Conservation (phyloP, 2,329 filamentous ascomycete genomes). For the Fusarium drepaniforme region DNA sequence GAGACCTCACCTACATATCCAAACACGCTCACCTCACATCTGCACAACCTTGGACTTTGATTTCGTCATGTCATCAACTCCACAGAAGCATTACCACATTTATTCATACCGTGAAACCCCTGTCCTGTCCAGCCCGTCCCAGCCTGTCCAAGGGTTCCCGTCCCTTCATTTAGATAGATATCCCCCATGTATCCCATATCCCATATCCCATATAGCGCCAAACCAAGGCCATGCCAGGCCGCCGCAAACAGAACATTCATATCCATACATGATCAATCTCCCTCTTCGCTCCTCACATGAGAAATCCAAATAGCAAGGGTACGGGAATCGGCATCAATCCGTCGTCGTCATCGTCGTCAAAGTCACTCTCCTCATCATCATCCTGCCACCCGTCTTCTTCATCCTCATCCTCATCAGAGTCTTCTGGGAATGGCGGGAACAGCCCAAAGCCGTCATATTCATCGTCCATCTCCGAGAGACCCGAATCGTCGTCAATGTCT, state of each 20-base stretch:
- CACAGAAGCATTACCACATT: slow-evolving; percentile 4
- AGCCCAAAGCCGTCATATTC: slow-evolving; percentile 18
- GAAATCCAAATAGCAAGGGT: slow-evolving; percentile 36
- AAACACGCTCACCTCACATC: neutral
- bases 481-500: slow-evolving; percentile 32
- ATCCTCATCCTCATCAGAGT: slow-evolving; percentile 27
- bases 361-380: slow-evolving; percentile 24
- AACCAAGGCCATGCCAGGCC: slow-evolving; percentile 3
- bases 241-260: slow-evolving; percentile 2
- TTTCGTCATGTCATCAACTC: neutral
- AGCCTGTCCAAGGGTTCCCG: neutral
- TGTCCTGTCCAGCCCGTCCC: slow-evolving; percentile 14
- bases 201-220: slow-evolving; percentile 28
- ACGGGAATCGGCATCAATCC: slow-evolving; percentile 32
- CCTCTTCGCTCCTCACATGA: slow-evolving; percentile 27
- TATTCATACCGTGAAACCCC: slow-evolving; percentile 14
- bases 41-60: neutral
- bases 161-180: slow-evolving; percentile 8
- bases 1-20: neutral
- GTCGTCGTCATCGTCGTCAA: slow-evolving; percentile 38
- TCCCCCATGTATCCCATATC: neutral
- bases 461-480: slow-evolving; percentile 25
- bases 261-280: slow-evolving; percentile 3
- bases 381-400: slow-evolving; percentile 22
- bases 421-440: slow-evolving; percentile 14